phyloP scores from a whole-genome alignment of 2,329 filamentous ascomycete genomes.

The Alternaria panax region DNA sequence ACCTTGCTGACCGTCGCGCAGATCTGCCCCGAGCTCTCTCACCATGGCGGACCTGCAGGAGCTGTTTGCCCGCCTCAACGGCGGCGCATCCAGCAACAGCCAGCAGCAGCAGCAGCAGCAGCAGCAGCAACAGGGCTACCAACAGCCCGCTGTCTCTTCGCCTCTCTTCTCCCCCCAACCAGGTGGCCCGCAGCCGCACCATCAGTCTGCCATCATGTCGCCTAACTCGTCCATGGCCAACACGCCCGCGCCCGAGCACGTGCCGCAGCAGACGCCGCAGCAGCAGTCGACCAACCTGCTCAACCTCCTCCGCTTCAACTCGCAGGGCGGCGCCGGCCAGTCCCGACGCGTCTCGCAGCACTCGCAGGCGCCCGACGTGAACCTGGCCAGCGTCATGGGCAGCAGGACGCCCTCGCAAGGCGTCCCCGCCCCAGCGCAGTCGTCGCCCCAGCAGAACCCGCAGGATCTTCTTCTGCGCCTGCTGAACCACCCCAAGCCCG shows the following conservation, averaged over 20 bases:
- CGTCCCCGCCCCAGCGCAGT: conserved; percentile 35
- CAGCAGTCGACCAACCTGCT: conserved; percentile 64
- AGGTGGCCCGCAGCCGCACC: conserved; percentile 62
- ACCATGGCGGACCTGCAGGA: conserved; percentile 55
- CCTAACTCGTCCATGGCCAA: conserved; percentile 59
- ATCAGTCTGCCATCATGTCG: conserved; percentile 66
- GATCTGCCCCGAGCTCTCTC: conserved; percentile 31
- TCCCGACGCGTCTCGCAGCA: conserved; percentile 46
- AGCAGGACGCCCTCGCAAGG: conserved; percentile 51
- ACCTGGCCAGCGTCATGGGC: conserved; percentile 64
- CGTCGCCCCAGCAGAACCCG: conserved; percentile 64
- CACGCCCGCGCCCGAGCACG: conserved; percentile 51
- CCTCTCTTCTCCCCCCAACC: conserved; percentile 64
- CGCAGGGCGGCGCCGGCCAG: conserved; percentile 52
- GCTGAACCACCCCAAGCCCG: conserved; percentile 74
- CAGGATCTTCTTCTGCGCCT: conserved; percentile 87
- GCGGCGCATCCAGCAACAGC: conserved; percentile 38
- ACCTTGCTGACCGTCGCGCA: conserved; percentile 21
- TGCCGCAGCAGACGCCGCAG: conserved; percentile 51
- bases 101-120: conserved; percentile 29
- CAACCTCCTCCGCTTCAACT: conserved; percentile 70
- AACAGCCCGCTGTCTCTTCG: conserved; percentile 66
- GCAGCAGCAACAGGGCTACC: conserved; percentile 41
- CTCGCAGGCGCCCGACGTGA: conserved; percentile 59
- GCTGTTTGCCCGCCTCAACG: conserved; percentile 54